These are phyloP conservation scores for Quercus berberidifolia DNA, from an alignment of 306 rosid genomes.

Conservation along the genomic window DNA sequence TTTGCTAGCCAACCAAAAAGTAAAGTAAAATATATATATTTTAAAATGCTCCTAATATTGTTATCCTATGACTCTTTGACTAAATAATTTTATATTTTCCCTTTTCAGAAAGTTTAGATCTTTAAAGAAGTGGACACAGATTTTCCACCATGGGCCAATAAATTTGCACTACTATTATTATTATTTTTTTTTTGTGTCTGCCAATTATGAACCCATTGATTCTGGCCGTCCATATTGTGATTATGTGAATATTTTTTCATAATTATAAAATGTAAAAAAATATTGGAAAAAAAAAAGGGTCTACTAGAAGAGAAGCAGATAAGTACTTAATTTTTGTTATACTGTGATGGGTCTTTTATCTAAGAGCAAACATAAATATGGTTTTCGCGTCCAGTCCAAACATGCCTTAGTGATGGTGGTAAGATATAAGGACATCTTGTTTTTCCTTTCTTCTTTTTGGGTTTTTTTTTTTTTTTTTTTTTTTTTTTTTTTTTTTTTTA, in stretches of 20 bases:
- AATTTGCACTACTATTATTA: background rate
- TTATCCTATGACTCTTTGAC: background rate
- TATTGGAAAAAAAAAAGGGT: background rate
- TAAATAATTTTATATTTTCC: background rate
- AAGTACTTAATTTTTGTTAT: background rate
- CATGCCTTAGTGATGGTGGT: slow-evolving; percentile 11
- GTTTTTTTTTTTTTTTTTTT: too few species aligned
- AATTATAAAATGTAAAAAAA: background rate
- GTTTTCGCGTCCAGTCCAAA: slow-evolving; percentile 7
- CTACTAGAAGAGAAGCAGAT: background rate
- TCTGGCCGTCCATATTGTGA: slow-evolving; percentile 4
- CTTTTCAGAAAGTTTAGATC: slow-evolving; percentile 4
- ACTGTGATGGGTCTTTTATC: too few species aligned
- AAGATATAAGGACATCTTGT: too few species aligned
- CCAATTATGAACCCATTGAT: slow-evolving; percentile 20
- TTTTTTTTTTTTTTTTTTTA: too few species aligned
- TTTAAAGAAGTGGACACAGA: slow-evolving; percentile 16
- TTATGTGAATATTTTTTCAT: background rate
- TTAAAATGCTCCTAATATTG: background rate
- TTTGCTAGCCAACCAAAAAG: slow-evolving; percentile 24
- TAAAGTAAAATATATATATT: background rate
- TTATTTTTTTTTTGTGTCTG: background rate
- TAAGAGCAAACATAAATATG: background rate
- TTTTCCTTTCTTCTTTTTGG: background rate
- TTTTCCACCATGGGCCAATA: slow-evolving; percentile 19